Conservation (phyloP, 345 rosid species). For the Lagerstroemia speciosa region DNA sequence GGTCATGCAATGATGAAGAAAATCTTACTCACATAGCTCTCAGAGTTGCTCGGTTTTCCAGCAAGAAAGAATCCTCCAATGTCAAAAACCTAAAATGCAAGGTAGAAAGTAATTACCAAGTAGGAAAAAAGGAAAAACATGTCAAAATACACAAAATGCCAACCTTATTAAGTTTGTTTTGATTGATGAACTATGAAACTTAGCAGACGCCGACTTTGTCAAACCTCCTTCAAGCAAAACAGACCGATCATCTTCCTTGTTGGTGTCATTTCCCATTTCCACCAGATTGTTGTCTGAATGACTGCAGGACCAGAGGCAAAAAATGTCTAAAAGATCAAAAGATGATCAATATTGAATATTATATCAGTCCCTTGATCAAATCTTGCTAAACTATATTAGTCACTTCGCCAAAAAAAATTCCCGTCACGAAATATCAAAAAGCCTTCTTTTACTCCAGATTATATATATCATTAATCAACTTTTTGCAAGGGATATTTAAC, state of each 20-base stretch:
- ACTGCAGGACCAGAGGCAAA: conserved; percentile 32
- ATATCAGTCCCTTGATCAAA: no score
- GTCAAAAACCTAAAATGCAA: conserved; percentile 56
- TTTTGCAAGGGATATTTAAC: not conserved
- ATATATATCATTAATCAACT: not conserved
- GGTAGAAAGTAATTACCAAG: conserved; percentile 15
- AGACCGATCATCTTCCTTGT: conserved; percentile 74
- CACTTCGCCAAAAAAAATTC: not conserved
- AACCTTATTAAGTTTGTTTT: conserved; percentile 76
- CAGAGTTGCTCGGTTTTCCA: conserved; percentile 75
- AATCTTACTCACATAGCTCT: conserved; percentile 66
- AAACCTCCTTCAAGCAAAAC: conserved; percentile 91
- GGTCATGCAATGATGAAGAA: not conserved
- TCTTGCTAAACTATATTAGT: no score
- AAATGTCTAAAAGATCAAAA: no score
- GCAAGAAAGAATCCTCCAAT: conserved; percentile 87
- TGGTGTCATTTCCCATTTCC: conserved; percentile 56
- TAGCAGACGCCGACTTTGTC: conserved; percentile 61
- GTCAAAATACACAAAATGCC: conserved; percentile 3
- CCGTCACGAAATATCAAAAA: not conserved
- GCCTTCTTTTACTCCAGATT: not conserved
- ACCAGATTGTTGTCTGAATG: conserved; percentile 80
- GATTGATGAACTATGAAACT: conserved; percentile 48
- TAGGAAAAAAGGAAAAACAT: not conserved
- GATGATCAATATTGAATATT: no score